Evolutionary conservation across 2,329 filamentous ascomycete species (phyloP), one percentile per base, ranked within the genome.

Genomic region (Zarea fungicola): DNA sequence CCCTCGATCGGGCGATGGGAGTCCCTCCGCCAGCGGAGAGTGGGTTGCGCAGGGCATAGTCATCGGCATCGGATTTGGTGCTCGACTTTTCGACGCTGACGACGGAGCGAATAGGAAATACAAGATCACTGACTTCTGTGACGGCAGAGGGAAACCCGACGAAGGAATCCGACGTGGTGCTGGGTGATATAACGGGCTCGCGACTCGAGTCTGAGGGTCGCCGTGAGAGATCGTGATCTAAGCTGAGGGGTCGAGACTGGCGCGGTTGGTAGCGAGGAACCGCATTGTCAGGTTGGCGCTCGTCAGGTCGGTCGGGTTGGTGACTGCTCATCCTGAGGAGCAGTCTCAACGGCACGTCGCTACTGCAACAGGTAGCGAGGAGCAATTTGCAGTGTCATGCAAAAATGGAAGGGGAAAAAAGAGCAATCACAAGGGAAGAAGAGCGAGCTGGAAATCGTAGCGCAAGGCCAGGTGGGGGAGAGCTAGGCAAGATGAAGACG

Each of bases 21-120:
- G 65, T 61, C n/a, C 52, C 54, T 36, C 65, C 65, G 22, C 61
- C 54, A 37, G 65, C 66, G 19, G 61, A 58, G 22, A 68, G 61
- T 21, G 65, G 59, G 52, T 58, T 43, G 36, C 63, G 60, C 7
- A 64, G 56, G 42, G 69, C 67, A 51, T 68, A 67, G n/a, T 70
- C 68, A 10, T 73, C 70, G 39, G 56, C 60, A 5, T 65, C 58
- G 53, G 60, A 74, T 69, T 67, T 64, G 43, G 55, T 56, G 42
- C 64, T 66, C n/a, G 51, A 48, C 6, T 80, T 79, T 56, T 87
- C 83, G 34, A 91, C 80, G 6, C 81, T 87, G 21, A 92, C 74
- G 36, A 88, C 83, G n/a, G 86, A 90, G 42, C 86, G 80, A 26
- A 92, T 86, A n/a, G 87, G 87, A 49, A 87, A 92, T 5, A 92